Base-by-base conservation (phyloP, 768 basidiomycete species). In the Leccinum fibrillosum region DNA sequence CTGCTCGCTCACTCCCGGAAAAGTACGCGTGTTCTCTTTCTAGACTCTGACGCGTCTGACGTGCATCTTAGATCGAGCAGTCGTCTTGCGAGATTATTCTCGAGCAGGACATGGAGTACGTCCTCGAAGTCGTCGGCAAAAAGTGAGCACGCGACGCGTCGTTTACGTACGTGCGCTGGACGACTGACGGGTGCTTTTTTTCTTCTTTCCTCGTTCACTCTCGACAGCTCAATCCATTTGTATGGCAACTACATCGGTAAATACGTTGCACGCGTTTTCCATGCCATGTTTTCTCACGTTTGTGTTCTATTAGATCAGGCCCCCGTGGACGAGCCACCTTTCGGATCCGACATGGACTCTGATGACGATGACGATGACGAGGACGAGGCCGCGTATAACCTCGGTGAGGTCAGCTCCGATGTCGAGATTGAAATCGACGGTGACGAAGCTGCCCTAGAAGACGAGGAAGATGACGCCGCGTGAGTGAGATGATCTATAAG, bases 241-340 rank as follows among this genome's bases (percentile, higher is more conserved):
- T 85, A 86, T 61, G 92, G 93, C 55, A 92, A 94, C 74, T 94
- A 92, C 73, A 83, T 94, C 69, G 84, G 89, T 89, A 72, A 72
- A 48, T 58, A 49, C 37, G 39, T 35, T 53, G 52, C 21, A 10
- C 23, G 50, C 10, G 42, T 11, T 37, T 13, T 54, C 35, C 55
- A 49, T 39, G 32, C 2, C 17, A 15, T 55, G 17, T 34, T 26
- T 25, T 53, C 51, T 50, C 47, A 19, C 49, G 4, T 53, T 19
- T 55, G 55, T 42, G 51, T n/a, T 53, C 53, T 32, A 28, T 26
- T 57, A 89, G 30, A 32, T 32, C 30, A 32, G 1, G 5, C 30
- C 30, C 30, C 30, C 11, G 30, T 32, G 30, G 30, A 32, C 30
- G 30, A 80, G 39, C 76, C 80, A 25, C 82, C 84, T 3, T 78